phyloP scores from a whole-genome alignment of 2,329 filamentous ascomycete species.

The Epichloe gansuensis region DNA sequence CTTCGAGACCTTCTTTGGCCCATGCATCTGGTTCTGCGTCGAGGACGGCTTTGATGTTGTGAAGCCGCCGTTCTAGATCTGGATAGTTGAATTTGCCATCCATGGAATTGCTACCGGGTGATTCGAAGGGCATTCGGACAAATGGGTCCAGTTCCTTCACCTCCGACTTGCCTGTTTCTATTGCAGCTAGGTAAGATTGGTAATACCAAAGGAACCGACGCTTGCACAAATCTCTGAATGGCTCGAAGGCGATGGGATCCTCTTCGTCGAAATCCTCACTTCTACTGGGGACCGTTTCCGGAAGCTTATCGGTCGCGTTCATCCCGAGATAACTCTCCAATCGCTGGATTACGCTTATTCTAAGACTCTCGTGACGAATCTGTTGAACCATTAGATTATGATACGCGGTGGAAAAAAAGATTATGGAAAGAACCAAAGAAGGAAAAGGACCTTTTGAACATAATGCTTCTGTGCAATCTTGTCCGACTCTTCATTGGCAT shows the following conservation, averaged over 20 bases:
- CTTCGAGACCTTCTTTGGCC: conserved; percentile 53
- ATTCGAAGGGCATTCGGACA: conserved; percentile 77
- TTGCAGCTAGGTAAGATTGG: conserved; percentile 65
- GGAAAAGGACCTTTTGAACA: conserved; percentile 52
- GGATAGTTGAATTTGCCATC: conserved; percentile 74
- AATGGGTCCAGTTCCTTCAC: conserved; percentile 54
- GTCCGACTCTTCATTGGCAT: conserved; percentile 53
- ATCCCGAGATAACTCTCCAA: conserved; percentile 69
- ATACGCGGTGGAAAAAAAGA: neutral
- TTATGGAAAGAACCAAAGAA: neutral
- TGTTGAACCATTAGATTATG: conserved; percentile 21
- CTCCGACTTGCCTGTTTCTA: conserved; percentile 51
- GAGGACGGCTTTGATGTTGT: conserved; percentile 54
- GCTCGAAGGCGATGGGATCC: conserved; percentile 56
- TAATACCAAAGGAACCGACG: conserved; percentile 93
- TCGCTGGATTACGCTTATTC: conserved; percentile 74
- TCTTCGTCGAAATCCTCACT: conserved; percentile 37
- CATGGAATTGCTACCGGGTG: conserved; percentile 59
- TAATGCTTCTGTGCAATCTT: conserved; percentile 65
- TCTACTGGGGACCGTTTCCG: conserved; percentile 8
- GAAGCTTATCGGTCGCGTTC: conserved; percentile 26
- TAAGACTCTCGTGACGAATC: conserved; percentile 83
- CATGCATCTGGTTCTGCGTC: conserved; percentile 60
- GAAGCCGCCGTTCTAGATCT: conserved; percentile 56
- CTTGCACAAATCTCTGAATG: conserved; percentile 84